Conservation (phyloP, 345 rosid species). For the Clarkia xantiana region DNA sequence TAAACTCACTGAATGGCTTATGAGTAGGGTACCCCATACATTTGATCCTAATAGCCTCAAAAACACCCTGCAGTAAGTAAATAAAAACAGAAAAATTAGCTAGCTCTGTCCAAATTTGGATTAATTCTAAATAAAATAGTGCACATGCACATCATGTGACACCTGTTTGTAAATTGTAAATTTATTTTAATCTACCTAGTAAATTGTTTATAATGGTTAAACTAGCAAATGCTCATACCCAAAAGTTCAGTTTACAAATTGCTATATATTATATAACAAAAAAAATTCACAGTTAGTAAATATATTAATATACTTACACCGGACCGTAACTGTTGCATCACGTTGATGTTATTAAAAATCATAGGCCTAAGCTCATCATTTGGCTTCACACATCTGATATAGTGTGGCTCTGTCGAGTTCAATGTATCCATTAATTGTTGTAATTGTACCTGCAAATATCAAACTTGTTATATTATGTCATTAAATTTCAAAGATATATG, state of each 20-base stretch:
- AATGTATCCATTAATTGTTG: conserved; percentile 86
- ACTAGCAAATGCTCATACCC: no score
- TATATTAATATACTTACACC: conserved; percentile 43
- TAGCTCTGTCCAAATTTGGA: no score
- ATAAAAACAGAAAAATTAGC: conserved; percentile 22
- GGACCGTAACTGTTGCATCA: conserved; percentile 78
- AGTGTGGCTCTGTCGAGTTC: conserved; percentile 77
- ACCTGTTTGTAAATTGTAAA: no score
- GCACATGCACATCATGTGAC: no score
- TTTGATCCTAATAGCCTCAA: conserved; percentile 85
- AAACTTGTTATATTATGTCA: no score
- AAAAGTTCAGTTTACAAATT: conserved; percentile 12
- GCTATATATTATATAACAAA: conserved; percentile 6
- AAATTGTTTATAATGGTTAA: no score
- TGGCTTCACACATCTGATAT: conserved; percentile 91
- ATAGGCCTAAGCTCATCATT: conserved; percentile 48
- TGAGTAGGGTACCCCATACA: conserved; percentile 76
- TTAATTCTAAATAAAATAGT: no score
- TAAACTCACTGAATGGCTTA: conserved; percentile 55
- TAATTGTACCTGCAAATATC: conserved; percentile 57
- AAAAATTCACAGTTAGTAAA: neutral
- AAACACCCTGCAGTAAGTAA: conserved; percentile 99
- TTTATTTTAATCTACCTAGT: no score
- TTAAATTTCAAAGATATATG: neutral
- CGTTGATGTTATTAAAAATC: conserved; percentile 43